These are phyloP conservation scores for Leccinum glutinopallens DNA, from an alignment of 1,284 basidiomycete genomes.

Conservation along the genomic window DNA sequence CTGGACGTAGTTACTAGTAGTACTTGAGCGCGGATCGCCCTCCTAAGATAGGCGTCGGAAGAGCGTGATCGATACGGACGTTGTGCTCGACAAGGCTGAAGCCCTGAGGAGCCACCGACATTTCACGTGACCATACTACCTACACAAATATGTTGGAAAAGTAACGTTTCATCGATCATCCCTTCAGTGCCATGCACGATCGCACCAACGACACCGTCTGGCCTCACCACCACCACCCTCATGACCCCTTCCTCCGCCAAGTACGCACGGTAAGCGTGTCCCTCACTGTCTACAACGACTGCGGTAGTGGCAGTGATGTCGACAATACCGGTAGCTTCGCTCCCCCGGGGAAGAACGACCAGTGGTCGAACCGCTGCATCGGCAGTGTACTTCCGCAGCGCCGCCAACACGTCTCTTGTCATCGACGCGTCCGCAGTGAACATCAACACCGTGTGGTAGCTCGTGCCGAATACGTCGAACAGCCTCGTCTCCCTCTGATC, in stretches of 20 bases:
- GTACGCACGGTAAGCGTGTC: slow-evolving; percentile 28
- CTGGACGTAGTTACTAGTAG: too few species aligned
- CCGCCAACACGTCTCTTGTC: neutral
- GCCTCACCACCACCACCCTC: slow-evolving; percentile 1
- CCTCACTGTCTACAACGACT: slow-evolving; percentile 9
- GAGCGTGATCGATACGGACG: too few species aligned
- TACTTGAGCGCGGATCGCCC: too few species aligned
- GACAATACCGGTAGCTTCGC: neutral
- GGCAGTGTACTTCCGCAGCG: neutral
- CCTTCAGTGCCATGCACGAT: slow-evolving; percentile 26
- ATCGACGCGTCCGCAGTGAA: neutral
- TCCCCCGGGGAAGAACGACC: slow-evolving; percentile 22
- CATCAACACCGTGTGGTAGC: slow-evolving; percentile 26
- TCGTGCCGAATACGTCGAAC: slow-evolving; percentile 7
- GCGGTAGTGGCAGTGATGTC: neutral
- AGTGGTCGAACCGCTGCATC: slow-evolving; percentile 1
- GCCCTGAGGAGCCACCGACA: slow-evolving; percentile 32
- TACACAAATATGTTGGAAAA: slow-evolving; percentile 20
- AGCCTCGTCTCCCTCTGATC: too few species aligned
- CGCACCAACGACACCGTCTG: slow-evolving; percentile 31
- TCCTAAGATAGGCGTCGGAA: too few species aligned
- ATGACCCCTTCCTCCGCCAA: slow-evolving; percentile 18
- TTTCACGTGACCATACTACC: neutral
- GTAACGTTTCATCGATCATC: slow-evolving; percentile 27
- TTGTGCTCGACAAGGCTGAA: slow-evolving; percentile 36